phyloP scores from a whole-genome alignment of 768 basidiomycete species.

The Saitozyma podzolica region DNA sequence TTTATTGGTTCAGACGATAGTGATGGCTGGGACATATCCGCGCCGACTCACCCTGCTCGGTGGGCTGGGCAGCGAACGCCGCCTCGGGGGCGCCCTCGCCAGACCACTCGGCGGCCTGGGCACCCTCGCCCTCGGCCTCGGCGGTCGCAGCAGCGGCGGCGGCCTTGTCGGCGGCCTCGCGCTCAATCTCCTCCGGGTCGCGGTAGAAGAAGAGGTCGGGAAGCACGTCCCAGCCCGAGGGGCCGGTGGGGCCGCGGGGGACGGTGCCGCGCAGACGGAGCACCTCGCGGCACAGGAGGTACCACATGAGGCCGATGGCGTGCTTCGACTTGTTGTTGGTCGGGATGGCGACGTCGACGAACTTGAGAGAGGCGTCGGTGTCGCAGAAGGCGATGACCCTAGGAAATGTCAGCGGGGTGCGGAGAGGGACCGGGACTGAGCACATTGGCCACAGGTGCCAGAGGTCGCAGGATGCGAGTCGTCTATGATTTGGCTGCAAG shows the following conservation, averaged over 20 bases:
- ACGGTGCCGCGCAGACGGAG: conserved; percentile 92
- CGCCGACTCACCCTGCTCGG: conserved; percentile 47
- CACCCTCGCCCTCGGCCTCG: conserved; percentile 45
- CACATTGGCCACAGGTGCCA: no score
- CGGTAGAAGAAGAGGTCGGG: conserved; percentile 99
- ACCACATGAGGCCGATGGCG: conserved; percentile 77
- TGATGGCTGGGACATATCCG: no score
- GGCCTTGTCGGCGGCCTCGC: conserved; percentile 85
- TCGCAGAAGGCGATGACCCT: conserved; percentile 95
- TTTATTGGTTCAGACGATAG: no score
- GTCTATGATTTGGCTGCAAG: no score
- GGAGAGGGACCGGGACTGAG: no score
- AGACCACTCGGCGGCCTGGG: conserved; percentile 54
- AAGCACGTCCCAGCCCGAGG: conserved; percentile 89
- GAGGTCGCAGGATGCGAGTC: no score
- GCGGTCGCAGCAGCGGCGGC: conserved; percentile 75
- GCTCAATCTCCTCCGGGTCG: conserved; percentile 98
- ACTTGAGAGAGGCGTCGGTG: conserved; percentile 95
- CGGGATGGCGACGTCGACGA: conserved; percentile 97
- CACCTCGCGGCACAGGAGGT: conserved; percentile 89
- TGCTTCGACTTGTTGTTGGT: conserved; percentile 99
- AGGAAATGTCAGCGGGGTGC: not conserved
- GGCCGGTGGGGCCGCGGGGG: conserved; percentile 73
- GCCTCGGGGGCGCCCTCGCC: conserved; percentile 72
- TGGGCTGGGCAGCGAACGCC: conserved; percentile 63